Evolutionary conservation across 163 green algal genomes (phyloP), one percentile per base, ranked within the genome.

Genomic region (Prototheca stagnorum): DNA sequence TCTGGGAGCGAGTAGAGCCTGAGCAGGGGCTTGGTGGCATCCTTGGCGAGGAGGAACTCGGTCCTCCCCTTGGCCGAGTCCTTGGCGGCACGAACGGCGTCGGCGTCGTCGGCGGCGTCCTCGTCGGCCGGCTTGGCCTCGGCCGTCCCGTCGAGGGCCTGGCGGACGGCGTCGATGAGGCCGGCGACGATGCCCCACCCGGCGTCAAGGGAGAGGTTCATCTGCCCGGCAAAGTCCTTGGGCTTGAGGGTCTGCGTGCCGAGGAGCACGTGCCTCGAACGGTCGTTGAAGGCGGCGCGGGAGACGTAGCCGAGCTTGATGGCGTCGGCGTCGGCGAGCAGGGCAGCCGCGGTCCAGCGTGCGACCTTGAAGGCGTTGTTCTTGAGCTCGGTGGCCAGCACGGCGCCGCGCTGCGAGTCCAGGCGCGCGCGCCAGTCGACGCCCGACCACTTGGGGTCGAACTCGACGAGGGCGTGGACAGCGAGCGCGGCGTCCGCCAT

Each of bases 301-400:
- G 65, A 77, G 19, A 96, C 77, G 48, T 93, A 93, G 35, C 91
- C 91, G 8, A 98, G 67, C 75, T 96, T 96, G 63, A 99, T 86
- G 41, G 90, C 72, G 53, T 94, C 85, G 1, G 73, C 67, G 20
- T 82, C 84, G 3, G 16, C 25, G 8, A 97, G 54, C 37, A 96
- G 64, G 11, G 91, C 88, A 24, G 74, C 70, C 11, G 78, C 78
- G 5, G 88, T 95, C 91, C 91, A 99, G 64, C 84, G 85, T 29
- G 88, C 86, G 37, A 93, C 61, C 73, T 98, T 97, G 75, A 86
- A 87, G 47, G 82, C 78, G 65, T 99, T 99, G 84, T 99, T 98
- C 77, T 98, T 98, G 47, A 95, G 75, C 67, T 99, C 91, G 8
- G 86, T 96, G 15, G 89, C 88, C 56, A 99, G 72, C 51, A 95